Conservation (phyloP, 192 early-diverging fungal species). For the Coemansia sp. region DNA sequence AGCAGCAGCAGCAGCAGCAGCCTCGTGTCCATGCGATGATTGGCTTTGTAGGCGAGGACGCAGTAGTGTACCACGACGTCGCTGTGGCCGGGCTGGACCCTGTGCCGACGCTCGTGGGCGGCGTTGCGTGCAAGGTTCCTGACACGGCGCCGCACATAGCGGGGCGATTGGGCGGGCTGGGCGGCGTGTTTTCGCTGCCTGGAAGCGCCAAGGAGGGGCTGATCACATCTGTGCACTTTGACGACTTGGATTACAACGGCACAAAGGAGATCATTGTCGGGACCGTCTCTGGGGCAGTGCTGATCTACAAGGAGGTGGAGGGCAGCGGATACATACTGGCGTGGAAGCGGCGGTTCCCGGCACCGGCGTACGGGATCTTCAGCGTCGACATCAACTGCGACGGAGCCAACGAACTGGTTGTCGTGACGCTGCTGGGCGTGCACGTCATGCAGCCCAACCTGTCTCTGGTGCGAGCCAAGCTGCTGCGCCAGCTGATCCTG, state of each 20-base stretch:
- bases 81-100: conserved; percentile 46
- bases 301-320: conserved; percentile 45
- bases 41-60: conserved; percentile 51
- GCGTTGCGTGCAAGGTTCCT: conserved; percentile 25
- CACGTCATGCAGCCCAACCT: conserved; percentile 54
- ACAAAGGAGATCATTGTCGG: conserved; percentile 44
- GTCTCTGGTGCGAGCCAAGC: conserved; percentile 28
- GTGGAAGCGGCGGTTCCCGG: conserved; percentile 51
- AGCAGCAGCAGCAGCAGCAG: background rate
- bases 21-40: conserved; percentile 46
- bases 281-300: conserved; percentile 42
- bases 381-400: conserved; percentile 51
- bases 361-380: conserved; percentile 45
- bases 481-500: conserved; percentile 35
- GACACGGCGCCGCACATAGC: conserved; percentile 29
- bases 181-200: conserved; percentile 44
- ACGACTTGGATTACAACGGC: conserved; percentile 43
- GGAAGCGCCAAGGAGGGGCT: conserved; percentile 42
- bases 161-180: conserved; percentile 35
- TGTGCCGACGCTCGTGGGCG: conserved; percentile 48
- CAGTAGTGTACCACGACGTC: conserved; percentile 51
- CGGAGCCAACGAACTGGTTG: conserved; percentile 51
- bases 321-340: conserved; percentile 41
- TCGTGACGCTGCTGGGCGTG: conserved; percentile 52
- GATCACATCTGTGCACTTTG: conserved; percentile 49